Conservation (phyloP, 768 basidiomycete genomes). For the Leccinum barrowsii region DNA sequence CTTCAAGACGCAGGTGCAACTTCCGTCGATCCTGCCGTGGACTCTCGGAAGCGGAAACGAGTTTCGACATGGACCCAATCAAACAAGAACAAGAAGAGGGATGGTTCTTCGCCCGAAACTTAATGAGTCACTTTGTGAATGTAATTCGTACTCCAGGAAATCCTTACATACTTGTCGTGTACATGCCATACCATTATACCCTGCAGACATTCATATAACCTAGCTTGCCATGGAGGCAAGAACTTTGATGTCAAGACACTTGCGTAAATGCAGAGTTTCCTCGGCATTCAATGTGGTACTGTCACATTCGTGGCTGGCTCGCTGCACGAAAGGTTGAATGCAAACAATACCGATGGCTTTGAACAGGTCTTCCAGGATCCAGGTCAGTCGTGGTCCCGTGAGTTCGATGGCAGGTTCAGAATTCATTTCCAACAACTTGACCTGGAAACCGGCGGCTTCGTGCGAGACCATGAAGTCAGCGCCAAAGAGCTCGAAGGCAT, state of each 20-base stretch:
- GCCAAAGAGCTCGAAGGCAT: slow-evolving; percentile 94
- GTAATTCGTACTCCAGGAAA: slow-evolving; percentile 8
- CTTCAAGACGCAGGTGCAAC: slow-evolving; percentile 3
- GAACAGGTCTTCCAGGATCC: slow-evolving; percentile 83
- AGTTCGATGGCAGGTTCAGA: slow-evolving; percentile 95
- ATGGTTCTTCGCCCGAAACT: not conserved
- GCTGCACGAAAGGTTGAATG: slow-evolving; percentile 56
- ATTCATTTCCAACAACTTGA: slow-evolving; percentile 87
- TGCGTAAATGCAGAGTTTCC: slow-evolving; percentile 52
- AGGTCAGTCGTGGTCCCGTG: slow-evolving; percentile 77
- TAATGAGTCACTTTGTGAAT: not conserved
- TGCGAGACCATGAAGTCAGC: slow-evolving; percentile 84
- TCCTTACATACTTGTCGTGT: not conserved
- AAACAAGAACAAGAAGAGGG: slow-evolving; percentile 12
- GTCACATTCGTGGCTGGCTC: slow-evolving; percentile 1
- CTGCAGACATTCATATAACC: not conserved
- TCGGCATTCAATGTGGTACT: slow-evolving; percentile 47
- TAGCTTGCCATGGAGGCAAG: slow-evolving; percentile 28
- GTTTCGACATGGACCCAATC: not conserved
- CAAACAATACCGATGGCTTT: slow-evolving; percentile 61
- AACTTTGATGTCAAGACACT: slow-evolving; percentile 61
- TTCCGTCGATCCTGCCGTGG: not conserved
- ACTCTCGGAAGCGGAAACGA: slow-evolving; percentile 15
- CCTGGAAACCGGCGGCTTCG: slow-evolving; percentile 40
- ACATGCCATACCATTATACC: not conserved